Evolutionary conservation across 2,329 filamentous ascomycete genomes (phyloP).

Genomic region (Fusarium foetens): DNA sequence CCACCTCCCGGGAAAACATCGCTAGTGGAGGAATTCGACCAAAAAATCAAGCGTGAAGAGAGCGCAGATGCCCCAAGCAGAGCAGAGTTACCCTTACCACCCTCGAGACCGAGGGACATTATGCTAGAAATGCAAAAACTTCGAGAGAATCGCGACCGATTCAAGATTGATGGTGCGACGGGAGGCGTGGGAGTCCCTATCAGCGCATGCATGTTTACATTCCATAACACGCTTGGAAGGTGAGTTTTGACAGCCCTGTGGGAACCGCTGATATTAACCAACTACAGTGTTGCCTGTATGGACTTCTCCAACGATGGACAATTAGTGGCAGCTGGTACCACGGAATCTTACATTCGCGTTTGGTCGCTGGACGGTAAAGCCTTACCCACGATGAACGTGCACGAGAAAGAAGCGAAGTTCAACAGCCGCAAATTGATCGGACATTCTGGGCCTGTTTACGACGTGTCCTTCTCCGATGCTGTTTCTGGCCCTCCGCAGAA

Average conservation of each 20-base stretch:
- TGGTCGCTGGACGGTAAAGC: slow-evolving; percentile 91
- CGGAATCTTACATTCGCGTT: slow-evolving; percentile 94
- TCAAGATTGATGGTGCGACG: slow-evolving; percentile 85
- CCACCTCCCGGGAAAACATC: slow-evolving; percentile 76
- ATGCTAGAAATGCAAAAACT: slow-evolving; percentile 94
- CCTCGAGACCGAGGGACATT: slow-evolving; percentile 88
- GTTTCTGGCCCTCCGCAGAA: slow-evolving; percentile 66
- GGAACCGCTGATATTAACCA: slow-evolving; percentile 21
- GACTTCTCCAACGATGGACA: slow-evolving; percentile 94
- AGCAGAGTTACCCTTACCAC: slow-evolving; percentile 84
- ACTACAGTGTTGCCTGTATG: slow-evolving; percentile 81
- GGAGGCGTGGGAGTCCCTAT: slow-evolving; percentile 85
- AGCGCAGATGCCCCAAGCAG: slow-evolving; percentile 83
- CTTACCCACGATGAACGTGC: slow-evolving; percentile 72
- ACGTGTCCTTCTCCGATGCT: slow-evolving; percentile 83
- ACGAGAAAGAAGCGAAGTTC: slow-evolving; percentile 68
- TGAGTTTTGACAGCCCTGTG: slow-evolving; percentile 53
- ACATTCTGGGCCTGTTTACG: slow-evolving; percentile 89
- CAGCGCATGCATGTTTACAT: slow-evolving; percentile 97
- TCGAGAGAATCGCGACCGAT: slow-evolving; percentile 90
- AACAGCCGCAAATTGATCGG: slow-evolving; percentile 81
- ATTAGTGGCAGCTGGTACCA: slow-evolving; percentile 87
- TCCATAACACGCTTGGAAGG: slow-evolving; percentile 95
- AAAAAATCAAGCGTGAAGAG: slow-evolving; percentile 88
- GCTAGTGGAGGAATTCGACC: slow-evolving; percentile 87